Base-by-base conservation (phyloP, 305 asterid genomes). In the Monarda citriodora region DNA sequence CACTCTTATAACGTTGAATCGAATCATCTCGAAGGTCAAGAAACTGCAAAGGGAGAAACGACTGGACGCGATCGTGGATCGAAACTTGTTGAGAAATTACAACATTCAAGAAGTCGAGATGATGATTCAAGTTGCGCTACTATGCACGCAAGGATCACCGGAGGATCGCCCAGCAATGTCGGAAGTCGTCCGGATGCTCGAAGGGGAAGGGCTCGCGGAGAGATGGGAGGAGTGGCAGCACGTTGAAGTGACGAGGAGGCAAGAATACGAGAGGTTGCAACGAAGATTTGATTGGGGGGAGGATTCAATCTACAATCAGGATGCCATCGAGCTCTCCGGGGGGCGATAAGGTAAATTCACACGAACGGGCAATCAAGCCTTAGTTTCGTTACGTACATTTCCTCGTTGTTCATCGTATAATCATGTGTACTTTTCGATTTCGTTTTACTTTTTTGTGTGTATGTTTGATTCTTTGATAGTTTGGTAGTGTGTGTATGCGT, bases 131-230 rank as follows among this genome's bases (percentile, higher is more conserved):
- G 95, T 91, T 10, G 97, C 97, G 5, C 62, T 91, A 20, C 88
- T 87, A 2, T 87, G 97, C 64, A 88, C 97, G 9, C 97, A 91
- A 63, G 68, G 80, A 47, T 91, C 96, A 1, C 96, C 96, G 0
- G 95, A 85, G 69, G 97, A 91, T 23, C 93, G 97, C 5, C 97
- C 97, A 5, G 88, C 95, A 31, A 91, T 91, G 97, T 91, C 97
- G 3, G 96, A 80, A 69, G 98, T 88, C 9, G 96, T 91, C 11
- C 80, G 98, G 0, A 88, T 91, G 98, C 80, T 91, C 20, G 98
- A 88, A 82, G 98, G 98, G 29, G 98, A 91, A 69, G 96, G 98
- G 36, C 83, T 91, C 12, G 95, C 96, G 0, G 96, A 91, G 88
- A 73, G 89, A 62, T 91, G 98, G 98, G 89, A 91, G 78, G 95